Evolutionary conservation across 2,329 filamentous ascomycete genomes (phyloP).

Genomic region (Aspergillus quadricinctus): DNA sequence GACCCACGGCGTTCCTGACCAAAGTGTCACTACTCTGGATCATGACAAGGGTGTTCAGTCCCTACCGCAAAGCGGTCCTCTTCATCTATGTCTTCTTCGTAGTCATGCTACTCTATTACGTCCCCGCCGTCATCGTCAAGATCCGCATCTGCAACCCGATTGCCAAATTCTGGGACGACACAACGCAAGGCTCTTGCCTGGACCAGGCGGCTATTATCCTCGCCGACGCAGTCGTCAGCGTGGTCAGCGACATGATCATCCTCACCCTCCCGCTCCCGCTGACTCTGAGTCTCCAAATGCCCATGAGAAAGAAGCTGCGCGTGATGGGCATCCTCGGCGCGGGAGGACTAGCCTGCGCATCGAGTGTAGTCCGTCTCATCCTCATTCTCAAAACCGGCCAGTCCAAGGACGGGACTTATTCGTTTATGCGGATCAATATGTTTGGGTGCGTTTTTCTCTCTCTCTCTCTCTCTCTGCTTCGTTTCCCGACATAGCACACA

Average conservation of each 20-base stretch:
- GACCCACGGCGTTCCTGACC: conserved; percentile 42
- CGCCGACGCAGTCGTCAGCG: conserved; percentile 55
- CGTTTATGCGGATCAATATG: conserved; percentile 30
- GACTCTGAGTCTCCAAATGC: conserved; percentile 43
- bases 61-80: conserved; percentile 36
- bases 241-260: conserved; percentile 53
- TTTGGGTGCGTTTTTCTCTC: conserved; percentile 29
- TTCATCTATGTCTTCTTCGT: conserved; percentile 38
- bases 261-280: conserved; percentile 49
- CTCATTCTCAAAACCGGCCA: conserved; percentile 21
- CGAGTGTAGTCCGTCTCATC: conserved; percentile 24
- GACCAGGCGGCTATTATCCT: conserved; percentile 42
- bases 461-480: not conserved
- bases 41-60: conserved; percentile 41
- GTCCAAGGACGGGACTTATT: conserved; percentile 20
- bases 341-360: conserved; percentile 34
- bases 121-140: conserved; percentile 41
- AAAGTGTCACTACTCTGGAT: conserved; percentile 45
- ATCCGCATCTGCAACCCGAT: conserved; percentile 43
- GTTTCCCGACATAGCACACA: not conserved
- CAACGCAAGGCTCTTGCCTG: conserved; percentile 19
- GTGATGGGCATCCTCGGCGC: conserved; percentile 48
- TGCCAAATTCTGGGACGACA: conserved; percentile 36
- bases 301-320: conserved; percentile 43
- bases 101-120: conserved; percentile 39